A percentile compares a stretch with the other conserved stretches of the same genome.
These are phyloP conservation scores for Rhodosorus marinus DNA, from an alignment of 23 red algal genomes.

Conservation along the genomic window DNA sequence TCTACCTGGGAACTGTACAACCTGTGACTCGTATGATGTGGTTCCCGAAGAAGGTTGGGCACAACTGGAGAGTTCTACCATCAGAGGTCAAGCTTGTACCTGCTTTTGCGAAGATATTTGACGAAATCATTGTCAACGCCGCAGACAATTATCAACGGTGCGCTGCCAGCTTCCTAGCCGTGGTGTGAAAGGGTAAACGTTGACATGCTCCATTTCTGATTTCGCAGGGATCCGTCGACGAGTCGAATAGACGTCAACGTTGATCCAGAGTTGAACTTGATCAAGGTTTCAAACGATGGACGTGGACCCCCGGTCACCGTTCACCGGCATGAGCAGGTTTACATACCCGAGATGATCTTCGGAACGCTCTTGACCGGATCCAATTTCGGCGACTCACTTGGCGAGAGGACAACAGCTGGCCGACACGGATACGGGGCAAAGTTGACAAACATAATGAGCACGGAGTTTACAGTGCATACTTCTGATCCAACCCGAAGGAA, in stretches of 20 bases:
- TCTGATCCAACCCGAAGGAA: conserved; percentile 5
- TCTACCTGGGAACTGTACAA: conserved; percentile 23
- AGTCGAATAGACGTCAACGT: neutral
- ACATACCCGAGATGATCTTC: conserved; percentile 43
- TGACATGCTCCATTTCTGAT: no score
- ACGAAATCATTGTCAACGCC: conserved; percentile 47
- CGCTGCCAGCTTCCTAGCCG: no score
- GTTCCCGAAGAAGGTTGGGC: neutral
- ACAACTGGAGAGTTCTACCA: no score
- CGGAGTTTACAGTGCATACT: conserved; percentile 12
- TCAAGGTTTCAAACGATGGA: conserved; percentile 12
- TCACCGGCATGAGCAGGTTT: conserved; percentile 14
- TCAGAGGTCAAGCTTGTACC: conserved; percentile 15
- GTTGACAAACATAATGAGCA: conserved; percentile 44
- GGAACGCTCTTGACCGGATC: conserved; percentile 35
- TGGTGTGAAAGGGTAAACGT: no score
- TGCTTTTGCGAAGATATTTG: conserved; percentile 24
- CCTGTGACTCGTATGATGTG: neutral
- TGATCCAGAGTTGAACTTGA: neutral
- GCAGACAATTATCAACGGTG: conserved; percentile 10
- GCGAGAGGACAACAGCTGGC: conserved; percentile 14
- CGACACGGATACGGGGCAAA: conserved; percentile 44
- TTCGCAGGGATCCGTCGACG: no score
- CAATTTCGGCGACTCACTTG: conserved; percentile 10
- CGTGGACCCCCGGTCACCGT: conserved; percentile 7